Evolutionary conservation across 345 rosid genomes (phyloP).

Genomic region (Salix suchowensis): DNA sequence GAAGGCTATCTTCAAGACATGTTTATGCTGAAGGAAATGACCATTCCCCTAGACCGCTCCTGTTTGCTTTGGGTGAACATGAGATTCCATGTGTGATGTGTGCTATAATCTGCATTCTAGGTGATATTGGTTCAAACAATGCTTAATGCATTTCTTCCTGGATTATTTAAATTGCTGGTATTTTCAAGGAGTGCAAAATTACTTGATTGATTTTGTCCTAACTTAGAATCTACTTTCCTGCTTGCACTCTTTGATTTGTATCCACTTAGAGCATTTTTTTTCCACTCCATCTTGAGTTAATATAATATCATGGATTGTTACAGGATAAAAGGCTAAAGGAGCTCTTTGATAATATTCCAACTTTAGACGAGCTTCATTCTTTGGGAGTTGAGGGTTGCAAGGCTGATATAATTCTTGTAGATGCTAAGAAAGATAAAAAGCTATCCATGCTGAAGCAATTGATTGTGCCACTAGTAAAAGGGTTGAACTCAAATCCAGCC

Average conservation of each 20-base stretch:
- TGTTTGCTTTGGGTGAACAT: too few species aligned
- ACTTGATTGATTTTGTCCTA: not conserved
- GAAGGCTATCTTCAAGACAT: too few species aligned
- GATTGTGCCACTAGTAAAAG: conserved; percentile 68
- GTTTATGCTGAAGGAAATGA: too few species aligned
- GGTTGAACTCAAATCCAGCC: conserved; percentile 84
- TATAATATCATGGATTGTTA: not conserved
- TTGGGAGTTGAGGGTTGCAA: conserved; percentile 66
- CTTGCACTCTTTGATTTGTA: not conserved
- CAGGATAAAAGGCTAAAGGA: conserved; percentile 90
- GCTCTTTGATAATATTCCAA: conserved; percentile 62
- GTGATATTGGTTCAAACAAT: not conserved
- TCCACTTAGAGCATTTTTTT: not conserved
- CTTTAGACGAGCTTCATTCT: conserved; percentile 81
- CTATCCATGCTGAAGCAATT: conserved; percentile 81
- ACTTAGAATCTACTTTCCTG: not conserved
- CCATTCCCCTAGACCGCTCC: too few species aligned
- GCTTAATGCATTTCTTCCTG: not conserved
- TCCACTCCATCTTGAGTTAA: conserved; percentile 3
- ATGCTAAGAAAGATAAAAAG: conserved; percentile 78
- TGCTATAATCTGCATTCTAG: too few species aligned
- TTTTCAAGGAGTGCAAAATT: not conserved
- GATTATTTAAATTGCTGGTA: not conserved
- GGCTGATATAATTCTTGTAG: conserved; percentile 84
- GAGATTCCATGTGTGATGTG: too few species aligned